These are phyloP conservation scores for Piper betle DNA, from an alignment of 164 flowering plant genomes.

Conservation along the genomic window DNA sequence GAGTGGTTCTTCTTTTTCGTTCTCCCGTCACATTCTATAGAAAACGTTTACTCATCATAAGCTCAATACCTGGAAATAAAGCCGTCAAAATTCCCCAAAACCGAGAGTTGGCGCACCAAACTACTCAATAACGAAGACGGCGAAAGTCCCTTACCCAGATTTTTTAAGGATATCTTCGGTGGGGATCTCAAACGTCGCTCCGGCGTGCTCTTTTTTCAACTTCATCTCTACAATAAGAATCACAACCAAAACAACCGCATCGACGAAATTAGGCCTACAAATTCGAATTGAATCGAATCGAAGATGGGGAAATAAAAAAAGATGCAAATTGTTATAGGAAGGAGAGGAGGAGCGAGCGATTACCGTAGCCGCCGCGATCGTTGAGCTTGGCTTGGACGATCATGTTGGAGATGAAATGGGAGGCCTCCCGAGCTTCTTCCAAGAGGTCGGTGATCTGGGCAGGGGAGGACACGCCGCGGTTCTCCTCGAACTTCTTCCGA, in stretches of 20 bases:
- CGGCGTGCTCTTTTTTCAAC: conserved; percentile 46
- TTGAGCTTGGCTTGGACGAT: conserved; percentile 81
- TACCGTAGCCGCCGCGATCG: conserved; percentile 64
- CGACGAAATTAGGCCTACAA: background rate
- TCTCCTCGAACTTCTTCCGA: conserved; percentile 69
- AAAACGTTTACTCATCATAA: too few species aligned
- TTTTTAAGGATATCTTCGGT: conserved; percentile 50
- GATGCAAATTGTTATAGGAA: background rate
- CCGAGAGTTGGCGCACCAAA: background rate
- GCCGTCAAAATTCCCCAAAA: too few species aligned
- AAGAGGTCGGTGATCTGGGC: conserved; percentile 43
- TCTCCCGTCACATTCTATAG: too few species aligned
- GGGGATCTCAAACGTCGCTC: conserved; percentile 60
- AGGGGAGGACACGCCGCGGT: conserved; percentile 44
- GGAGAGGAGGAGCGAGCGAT: background rate
- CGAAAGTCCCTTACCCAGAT: conserved; percentile 7
- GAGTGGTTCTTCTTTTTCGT: too few species aligned
- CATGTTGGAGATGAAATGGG: conserved; percentile 71
- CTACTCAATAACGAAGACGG: background rate
- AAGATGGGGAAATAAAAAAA: background rate
- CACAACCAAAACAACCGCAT: background rate
- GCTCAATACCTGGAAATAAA: too few species aligned
- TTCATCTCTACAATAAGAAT: conserved; percentile 45
- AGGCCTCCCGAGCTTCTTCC: conserved; percentile 72
- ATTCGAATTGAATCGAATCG: background rate